These are phyloP conservation scores for Gremmenia infestans DNA, from an alignment of 2,329 filamentous ascomycete genomes.

Conservation along the genomic window DNA sequence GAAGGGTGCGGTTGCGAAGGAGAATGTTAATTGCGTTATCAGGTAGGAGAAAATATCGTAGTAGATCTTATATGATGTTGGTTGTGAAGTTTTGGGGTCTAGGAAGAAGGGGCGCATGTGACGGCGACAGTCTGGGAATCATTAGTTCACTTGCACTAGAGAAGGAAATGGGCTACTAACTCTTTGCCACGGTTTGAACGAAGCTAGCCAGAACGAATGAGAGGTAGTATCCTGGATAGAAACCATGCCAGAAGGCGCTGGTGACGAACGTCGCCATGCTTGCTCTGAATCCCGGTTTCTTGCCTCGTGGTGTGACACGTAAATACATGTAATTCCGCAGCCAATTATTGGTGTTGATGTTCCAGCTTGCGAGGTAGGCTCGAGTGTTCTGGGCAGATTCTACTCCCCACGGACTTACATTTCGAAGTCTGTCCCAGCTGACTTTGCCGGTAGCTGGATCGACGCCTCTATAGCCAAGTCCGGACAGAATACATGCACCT, in stretches of 20 bases:
- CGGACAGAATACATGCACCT: slow-evolving; percentile 88
- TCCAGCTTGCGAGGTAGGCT: slow-evolving; percentile 88
- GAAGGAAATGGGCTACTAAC: slow-evolving; percentile 47
- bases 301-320: slow-evolving; percentile 87
- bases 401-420: slow-evolving; percentile 80
- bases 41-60: slow-evolving; percentile 78
- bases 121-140: slow-evolving; percentile 70
- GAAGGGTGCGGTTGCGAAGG: slow-evolving; percentile 80
- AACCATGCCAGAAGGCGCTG: slow-evolving; percentile 96
- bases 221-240: slow-evolving; percentile 94
- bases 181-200: slow-evolving; percentile 89
- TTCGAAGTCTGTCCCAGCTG: slow-evolving; percentile 84
- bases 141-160: slow-evolving; percentile 10
- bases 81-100: slow-evolving; percentile 64
- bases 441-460: slow-evolving; percentile 80
- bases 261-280: slow-evolving; percentile 92
- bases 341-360: slow-evolving; percentile 98
- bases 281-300: slow-evolving; percentile 93
- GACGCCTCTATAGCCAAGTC: slow-evolving; percentile 90
- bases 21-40: slow-evolving; percentile 75
- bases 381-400: slow-evolving; percentile 92
- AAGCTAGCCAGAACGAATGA: slow-evolving; percentile 86
- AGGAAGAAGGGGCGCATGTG: slow-evolving; percentile 91
- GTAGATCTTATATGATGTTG: slow-evolving; percentile 69
- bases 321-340: slow-evolving; percentile 93